phyloP scores from a whole-genome alignment of 208 protist species.

The Acanthamoeba divionensis region DNA sequence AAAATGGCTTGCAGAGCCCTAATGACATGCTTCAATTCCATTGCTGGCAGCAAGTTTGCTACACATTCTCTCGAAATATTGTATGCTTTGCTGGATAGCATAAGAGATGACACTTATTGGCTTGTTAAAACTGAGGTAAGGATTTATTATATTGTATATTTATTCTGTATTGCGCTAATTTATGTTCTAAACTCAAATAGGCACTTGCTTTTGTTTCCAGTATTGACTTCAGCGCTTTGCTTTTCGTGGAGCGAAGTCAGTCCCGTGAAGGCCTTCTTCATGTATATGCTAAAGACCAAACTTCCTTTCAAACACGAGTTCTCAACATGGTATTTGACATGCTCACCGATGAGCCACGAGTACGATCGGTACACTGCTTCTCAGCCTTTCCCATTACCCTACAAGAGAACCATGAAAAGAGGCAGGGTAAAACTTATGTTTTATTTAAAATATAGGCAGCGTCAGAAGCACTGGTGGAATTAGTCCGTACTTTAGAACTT shows the following conservation, averaged over 20 bases:
- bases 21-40: neutral
- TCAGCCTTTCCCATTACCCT: no score
- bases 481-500: neutral
- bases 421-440: no score
- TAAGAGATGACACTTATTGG: slow-evolving; percentile 30
- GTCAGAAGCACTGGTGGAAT: neutral
- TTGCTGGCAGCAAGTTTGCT: neutral
- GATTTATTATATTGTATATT: neutral
- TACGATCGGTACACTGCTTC: no score
- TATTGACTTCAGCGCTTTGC: slow-evolving; percentile 9
- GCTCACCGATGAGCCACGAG: no score
- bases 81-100: slow-evolving; percentile 9
- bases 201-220: slow-evolving; percentile 25
- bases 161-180: neutral
- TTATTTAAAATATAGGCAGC: no score
- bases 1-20: slow-evolving; percentile 5
- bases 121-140: slow-evolving; percentile 44
- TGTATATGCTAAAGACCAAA: neutral
- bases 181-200: neutral
- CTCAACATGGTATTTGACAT: slow-evolving; percentile 41
- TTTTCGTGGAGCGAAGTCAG: neutral
- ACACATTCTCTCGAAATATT: neutral
- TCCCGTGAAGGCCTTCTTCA: neutral
- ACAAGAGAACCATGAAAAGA: no score
- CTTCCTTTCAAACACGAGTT: neutral